Percentiles rank a stretch among this genome's conserved stretches.
These are phyloP conservation scores for Stachybotrys chartarum DNA, from an alignment of 2,329 filamentous ascomycete genomes.

Conservation along the genomic window DNA sequence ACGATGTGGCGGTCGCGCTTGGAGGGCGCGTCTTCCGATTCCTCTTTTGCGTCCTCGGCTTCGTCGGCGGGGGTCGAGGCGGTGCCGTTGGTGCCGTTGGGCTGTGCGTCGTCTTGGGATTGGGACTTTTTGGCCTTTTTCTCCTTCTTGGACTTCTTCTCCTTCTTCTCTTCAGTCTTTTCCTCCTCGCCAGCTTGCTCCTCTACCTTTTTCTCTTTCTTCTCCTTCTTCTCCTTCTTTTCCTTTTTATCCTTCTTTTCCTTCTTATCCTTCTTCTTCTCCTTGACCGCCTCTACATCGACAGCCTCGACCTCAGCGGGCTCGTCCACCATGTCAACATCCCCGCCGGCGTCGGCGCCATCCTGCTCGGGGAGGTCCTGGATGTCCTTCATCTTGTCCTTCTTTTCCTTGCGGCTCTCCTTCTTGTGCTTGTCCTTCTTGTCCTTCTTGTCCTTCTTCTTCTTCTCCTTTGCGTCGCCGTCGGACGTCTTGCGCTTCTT, in stretches of 20 bases:
- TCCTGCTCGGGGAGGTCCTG: constrained; percentile 27
- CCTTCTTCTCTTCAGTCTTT: constrained; percentile 16
- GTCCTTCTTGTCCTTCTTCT: constrained; percentile 26
- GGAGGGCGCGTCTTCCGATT: constrained; percentile 6
- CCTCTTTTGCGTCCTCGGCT: constrained; percentile 4
- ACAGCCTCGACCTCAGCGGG: constrained; percentile 8
- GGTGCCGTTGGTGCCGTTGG: constrained; percentile 10
- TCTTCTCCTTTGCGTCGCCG: constrained; percentile 12
- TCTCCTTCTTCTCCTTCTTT: constrained; percentile 18
- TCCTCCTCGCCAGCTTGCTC: constrained; percentile 15
- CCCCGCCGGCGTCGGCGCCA: constrained; percentile 14
- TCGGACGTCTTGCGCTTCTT: constrained; percentile 30
- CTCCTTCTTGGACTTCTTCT: constrained; percentile 15
- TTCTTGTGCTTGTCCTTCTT: constrained; percentile 25
- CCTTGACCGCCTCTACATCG: constrained; percentile 10
- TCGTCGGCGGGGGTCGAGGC: constrained; percentile 8
- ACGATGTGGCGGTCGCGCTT: constrained; percentile 24
- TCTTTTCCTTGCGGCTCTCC: constrained; percentile 31
- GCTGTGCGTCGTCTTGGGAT: constrained; percentile 7
- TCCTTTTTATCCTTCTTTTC: constrained; percentile 19
- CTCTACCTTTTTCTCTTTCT: constrained; percentile 21
- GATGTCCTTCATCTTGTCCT: constrained; percentile 31
- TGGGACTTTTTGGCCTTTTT: constrained; percentile 11
- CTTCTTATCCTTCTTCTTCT: constrained; percentile 20
- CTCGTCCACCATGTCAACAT: constrained; percentile 11